Base-by-base conservation (phyloP, 345 rosid species). In the Reutealis trisperma region DNA sequence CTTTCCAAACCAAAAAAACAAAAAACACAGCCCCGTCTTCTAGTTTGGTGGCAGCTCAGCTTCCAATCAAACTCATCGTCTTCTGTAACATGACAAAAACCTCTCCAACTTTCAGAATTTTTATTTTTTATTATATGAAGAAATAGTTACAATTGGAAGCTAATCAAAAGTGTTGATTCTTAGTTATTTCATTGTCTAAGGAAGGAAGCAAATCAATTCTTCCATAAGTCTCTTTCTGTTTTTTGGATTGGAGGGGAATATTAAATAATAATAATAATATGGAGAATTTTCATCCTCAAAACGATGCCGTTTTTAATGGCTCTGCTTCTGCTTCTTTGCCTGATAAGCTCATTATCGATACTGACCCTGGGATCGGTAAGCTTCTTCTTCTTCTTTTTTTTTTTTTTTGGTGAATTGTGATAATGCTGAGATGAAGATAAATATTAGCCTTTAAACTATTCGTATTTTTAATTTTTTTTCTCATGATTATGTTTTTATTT, bases 311-410 rank as follows among this genome's bases (percentile, higher is more conserved):
- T 75, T 78, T 83, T 37, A 0, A 4, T 37, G 41, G 41, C 44
- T 75, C 45, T 65, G 61, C 86, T 27, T 41, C 52, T 11, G 45
- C 77, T 41, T 52, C 71, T 27, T 72, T 80, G 52, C 83, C 83
- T 71, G 84, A 83, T 72, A 91, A 93, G 93, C 86, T 96, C 92
- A 86, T 96, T 73, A 96, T 96, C 74, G 99, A 96, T 75, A 96
- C 99, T 27, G 99, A 96, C 80, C 99, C 99, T 8, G 98, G 98
- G 63, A 96, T 96, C 75, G 99, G 99, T 96, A 51, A 86, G 92
- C 73, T 72, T 52, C 70, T 27, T 7, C 49, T 51, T 15, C 14
- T 9, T 59, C 45, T 61, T 16, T 8, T 24, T 12, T 58, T 54
- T 18, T 0, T 12, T 19, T 32, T 19, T 1, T 52, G 6, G 21